These are phyloP conservation scores for Lodderomyces pseudojiufengensis DNA, from an alignment of 1,139 yeast species.

Conservation along the genomic window DNA sequence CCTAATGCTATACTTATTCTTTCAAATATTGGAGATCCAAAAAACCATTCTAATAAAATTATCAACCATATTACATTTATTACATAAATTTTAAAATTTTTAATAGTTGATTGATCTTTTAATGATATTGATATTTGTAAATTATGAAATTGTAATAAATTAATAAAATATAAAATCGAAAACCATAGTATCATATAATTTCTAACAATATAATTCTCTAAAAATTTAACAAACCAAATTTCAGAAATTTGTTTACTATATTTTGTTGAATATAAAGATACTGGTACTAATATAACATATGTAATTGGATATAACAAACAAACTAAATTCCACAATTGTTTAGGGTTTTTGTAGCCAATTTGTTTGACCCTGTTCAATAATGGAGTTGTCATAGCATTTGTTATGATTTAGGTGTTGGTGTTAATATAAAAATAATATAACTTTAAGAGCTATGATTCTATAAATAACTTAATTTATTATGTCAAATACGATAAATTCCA, in stretches of 20 bases:
- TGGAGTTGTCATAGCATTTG: too few relatives aligned
- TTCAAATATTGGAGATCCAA: slow-evolving; percentile 45
- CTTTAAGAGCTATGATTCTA: too few relatives aligned
- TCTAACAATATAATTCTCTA: slow-evolving; percentile 22
- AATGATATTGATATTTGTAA: neutral
- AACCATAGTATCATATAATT: slow-evolving; percentile 11
- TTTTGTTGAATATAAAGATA: slow-evolving; percentile 13
- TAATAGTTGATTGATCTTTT: neutral
- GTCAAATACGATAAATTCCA: too few relatives aligned
- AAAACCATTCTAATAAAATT: slow-evolving; percentile 34
- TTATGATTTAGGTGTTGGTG: too few relatives aligned
- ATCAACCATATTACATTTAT: slow-evolving; percentile 10
- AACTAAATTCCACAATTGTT: slow-evolving; percentile 1
- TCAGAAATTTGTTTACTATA: slow-evolving; percentile 14
- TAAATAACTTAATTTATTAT: too few relatives aligned
- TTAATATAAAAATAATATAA: too few relatives aligned
- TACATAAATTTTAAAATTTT: slow-evolving; percentile 8
- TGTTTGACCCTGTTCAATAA: too few relatives aligned
- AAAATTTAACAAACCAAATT: slow-evolving; percentile 14
- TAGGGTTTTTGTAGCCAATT: too few relatives aligned
- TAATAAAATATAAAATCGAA: slow-evolving; percentile 1
- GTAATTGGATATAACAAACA: slow-evolving; percentile 12
- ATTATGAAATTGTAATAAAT: neutral
- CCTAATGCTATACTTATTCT: slow-evolving; percentile 38
- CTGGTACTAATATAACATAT: slow-evolving; percentile 19